These are phyloP conservation scores for Basidiobolus meristosporus DNA, from an alignment of 371 early-diverging fungal species.

Conservation along the genomic window DNA sequence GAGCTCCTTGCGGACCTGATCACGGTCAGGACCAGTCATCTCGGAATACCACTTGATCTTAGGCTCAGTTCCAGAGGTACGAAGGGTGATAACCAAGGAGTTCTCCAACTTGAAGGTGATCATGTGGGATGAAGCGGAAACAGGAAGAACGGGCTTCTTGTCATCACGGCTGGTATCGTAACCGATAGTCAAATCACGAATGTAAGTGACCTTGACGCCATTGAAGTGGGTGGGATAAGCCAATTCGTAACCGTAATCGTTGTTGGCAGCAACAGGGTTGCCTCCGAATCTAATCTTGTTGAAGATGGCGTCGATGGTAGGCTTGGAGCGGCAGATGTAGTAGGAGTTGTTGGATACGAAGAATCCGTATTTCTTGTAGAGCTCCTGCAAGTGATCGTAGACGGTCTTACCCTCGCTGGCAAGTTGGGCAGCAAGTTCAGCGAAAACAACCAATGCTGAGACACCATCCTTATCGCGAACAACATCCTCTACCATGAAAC, in stretches of 20 bases:
- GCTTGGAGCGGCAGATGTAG: slow-evolving; percentile 67
- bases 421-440: slow-evolving; percentile 59
- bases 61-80: slow-evolving; percentile 81
- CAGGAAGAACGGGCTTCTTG: slow-evolving; percentile 48
- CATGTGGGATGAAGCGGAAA: slow-evolving; percentile 73
- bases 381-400: slow-evolving; percentile 36
- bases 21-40: slow-evolving; percentile 21
- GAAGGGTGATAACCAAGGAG: slow-evolving; percentile 46
- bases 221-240: slow-evolving; percentile 58
- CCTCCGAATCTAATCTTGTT: slow-evolving; percentile 61
- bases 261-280: slow-evolving; percentile 4
- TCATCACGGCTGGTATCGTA: slow-evolving; percentile 56
- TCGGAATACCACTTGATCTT: slow-evolving; percentile 93
- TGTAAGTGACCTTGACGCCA: slow-evolving; percentile 35
- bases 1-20: slow-evolving; percentile 14
- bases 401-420: slow-evolving; percentile 35
- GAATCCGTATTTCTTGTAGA: slow-evolving; percentile 68
- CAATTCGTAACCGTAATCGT: slow-evolving; percentile 11
- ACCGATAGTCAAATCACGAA: slow-evolving; percentile 79
- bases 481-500: slow-evolving; percentile 54
- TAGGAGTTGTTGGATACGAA: slow-evolving; percentile 76
- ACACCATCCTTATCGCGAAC: slow-evolving; percentile 79
- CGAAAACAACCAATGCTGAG: slow-evolving; percentile 61
- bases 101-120: slow-evolving; percentile 71
- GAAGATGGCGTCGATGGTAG: slow-evolving; percentile 46